Conservation (phyloP, 768 basidiomycete genomes). For the Guyanaporus albipodus region DNA sequence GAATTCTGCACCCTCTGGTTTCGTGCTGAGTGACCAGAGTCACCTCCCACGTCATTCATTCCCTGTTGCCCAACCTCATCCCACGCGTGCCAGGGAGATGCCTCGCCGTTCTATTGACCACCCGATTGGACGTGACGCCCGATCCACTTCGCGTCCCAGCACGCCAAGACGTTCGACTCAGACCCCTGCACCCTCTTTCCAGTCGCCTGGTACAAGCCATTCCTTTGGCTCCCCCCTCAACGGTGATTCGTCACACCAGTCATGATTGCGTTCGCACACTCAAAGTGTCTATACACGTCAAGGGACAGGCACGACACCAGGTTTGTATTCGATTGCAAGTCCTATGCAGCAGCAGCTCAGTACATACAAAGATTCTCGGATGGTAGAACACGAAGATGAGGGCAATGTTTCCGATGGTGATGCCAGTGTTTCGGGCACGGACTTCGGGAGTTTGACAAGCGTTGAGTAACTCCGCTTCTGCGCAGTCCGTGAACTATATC, state of each 20-base stretch:
- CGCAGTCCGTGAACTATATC: not conserved
- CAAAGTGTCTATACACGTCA: conserved; percentile 31
- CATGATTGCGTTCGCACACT: conserved; percentile 37
- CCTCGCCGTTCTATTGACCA: conserved; percentile 15
- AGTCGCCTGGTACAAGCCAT: conserved; percentile 30
- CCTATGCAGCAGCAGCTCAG: conserved; percentile 18
- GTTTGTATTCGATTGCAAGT: conserved; percentile 21
- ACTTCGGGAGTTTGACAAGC: conserved; percentile 49
- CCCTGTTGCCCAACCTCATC: conserved; percentile 30
- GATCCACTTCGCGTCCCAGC: conserved; percentile 24
- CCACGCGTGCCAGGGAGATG: conserved; percentile 21
- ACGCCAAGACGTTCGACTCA: conserved; percentile 26
- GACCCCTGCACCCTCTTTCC: conserved; percentile 28
- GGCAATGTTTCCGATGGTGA: conserved; percentile 37
- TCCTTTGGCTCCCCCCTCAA: conserved; percentile 41
- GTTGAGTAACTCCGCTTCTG: conserved; percentile 35
- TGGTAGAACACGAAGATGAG: conserved; percentile 13
- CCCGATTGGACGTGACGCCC: conserved; percentile 13
- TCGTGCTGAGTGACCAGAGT: conserved; percentile 5
- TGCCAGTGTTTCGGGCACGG: conserved; percentile 39
- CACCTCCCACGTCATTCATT: conserved; percentile 9
- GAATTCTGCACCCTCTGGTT: conserved; percentile 1
- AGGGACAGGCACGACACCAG: conserved; percentile 28
- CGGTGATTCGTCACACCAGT: conserved; percentile 44
- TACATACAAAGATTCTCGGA: conserved; percentile 17